Base-by-base conservation (phyloP, 176 grass and related monocot species). In the Cenchrus americanus region DNA sequence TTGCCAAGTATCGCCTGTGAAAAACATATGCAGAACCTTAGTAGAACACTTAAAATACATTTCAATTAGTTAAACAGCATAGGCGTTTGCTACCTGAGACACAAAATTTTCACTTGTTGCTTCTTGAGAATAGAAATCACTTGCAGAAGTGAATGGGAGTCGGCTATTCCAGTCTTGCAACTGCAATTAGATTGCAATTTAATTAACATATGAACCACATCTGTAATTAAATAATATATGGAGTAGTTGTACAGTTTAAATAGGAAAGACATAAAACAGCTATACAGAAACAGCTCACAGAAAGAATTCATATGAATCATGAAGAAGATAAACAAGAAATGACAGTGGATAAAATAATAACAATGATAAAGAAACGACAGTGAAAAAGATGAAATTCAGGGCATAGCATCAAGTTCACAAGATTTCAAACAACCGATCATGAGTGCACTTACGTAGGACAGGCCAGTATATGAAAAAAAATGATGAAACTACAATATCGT, bases 151-250 rank as follows among this genome's bases (percentile, higher is more conserved):
- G 51, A 96, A 99, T 73, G 90, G 88, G 60, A 89, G 90, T 92
- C 96, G 83, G 79, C 64, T 96, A 68, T 99, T 99, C 93, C 91
- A 99, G 48, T 99, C 96, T 93, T 99, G 93, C 84, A 99, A 92
- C 96, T 99, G 80, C 21, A 85, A 86, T 89, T 53, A 55, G 22
- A 15, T 61, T 80, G 27, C 40, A 76, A 41, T 50, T 92, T 65
- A 62, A 55, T 85, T 79, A 79, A 69, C n/a, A 21, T 75, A 58
- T 65, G 67, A 54, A 79, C 30, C 40, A 48, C 18, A 79, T 21
- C n/a, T 66, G 12, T 15, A 80, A 15, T 37, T 24, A 72, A 68
- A 47, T 73, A 79, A 86, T 14, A 85, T 32, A 43, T 48, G 19
- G 47, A 87, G 30, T 43, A 62, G 9, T 14, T 14, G 34, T 21